phyloP scores from a whole-genome alignment of 1,284 basidiomycete genomes.

The Naganishia liquefaciens region DNA sequence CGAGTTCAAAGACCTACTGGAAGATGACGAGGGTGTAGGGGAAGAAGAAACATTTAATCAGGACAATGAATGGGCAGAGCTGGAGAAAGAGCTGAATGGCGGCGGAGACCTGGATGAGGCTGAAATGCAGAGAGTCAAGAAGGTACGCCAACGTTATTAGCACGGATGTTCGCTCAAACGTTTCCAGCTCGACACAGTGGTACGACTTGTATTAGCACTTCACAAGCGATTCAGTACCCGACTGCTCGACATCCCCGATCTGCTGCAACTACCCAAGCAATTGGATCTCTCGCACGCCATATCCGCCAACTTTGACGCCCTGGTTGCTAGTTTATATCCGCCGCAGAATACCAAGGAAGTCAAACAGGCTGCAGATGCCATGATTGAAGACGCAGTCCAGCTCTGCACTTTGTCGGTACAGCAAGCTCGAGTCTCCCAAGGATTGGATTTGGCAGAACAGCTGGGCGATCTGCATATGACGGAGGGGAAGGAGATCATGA shows the following conservation, averaged over 20 bases:
- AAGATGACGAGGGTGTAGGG: slow-evolving; percentile 34
- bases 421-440: background rate
- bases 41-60: slow-evolving; percentile 29
- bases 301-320: slow-evolving; percentile 22
- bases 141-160: slow-evolving; percentile 6
- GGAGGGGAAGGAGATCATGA: background rate
- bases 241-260: slow-evolving; percentile 21
- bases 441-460: slow-evolving; percentile 2
- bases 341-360: slow-evolving; percentile 27
- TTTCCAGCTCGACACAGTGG: slow-evolving; percentile 24
- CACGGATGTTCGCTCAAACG: background rate
- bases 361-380: slow-evolving; percentile 15
- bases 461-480: background rate
- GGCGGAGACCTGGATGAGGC: slow-evolving; percentile 20
- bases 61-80: slow-evolving; percentile 32
- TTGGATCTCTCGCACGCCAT: slow-evolving; percentile 28
- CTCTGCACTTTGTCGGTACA: slow-evolving; percentile 7
- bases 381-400: slow-evolving; percentile 10
- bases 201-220: slow-evolving; percentile 23
- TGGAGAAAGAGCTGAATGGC: slow-evolving; percentile 30
- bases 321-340: slow-evolving; percentile 30
- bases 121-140: slow-evolving; percentile 31
- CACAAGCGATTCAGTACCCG: slow-evolving; percentile 21
- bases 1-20: slow-evolving; percentile 34
- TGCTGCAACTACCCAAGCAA: slow-evolving; percentile 16